Conservation (phyloP, 805 yeast species). For the Ogataea neopini region DNA sequence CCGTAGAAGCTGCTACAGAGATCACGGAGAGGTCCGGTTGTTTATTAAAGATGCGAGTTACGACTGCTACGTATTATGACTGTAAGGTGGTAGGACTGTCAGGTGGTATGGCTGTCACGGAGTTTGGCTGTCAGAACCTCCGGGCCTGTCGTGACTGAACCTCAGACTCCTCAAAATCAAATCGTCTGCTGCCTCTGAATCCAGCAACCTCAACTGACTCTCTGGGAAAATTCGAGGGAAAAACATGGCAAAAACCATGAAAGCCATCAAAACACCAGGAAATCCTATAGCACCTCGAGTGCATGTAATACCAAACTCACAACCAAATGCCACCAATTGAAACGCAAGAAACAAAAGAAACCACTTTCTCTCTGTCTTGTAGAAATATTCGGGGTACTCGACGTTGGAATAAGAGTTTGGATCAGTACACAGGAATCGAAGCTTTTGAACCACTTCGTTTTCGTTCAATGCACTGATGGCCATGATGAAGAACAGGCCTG, state of each 20-base stretch:
- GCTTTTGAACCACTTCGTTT: slow-evolving; percentile 62
- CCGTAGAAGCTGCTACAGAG: too few relatives aligned
- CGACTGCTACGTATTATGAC: too few relatives aligned
- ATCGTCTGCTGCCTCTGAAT: slow-evolving; percentile 42
- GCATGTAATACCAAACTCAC: slow-evolving; percentile 82
- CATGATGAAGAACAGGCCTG: slow-evolving; percentile 94
- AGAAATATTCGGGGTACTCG: slow-evolving; percentile 24
- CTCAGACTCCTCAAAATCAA: slow-evolving; percentile 33
- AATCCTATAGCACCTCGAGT: slow-evolving; percentile 93
- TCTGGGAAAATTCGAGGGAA: slow-evolving; percentile 64
- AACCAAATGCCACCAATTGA: slow-evolving; percentile 67
- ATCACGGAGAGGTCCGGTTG: too few relatives aligned
- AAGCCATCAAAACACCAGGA: slow-evolving; percentile 79
- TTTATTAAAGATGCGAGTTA: too few relatives aligned
- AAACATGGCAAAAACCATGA: slow-evolving; percentile 60
- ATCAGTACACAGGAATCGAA: slow-evolving; percentile 66
- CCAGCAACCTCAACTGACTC: slow-evolving; percentile 63
- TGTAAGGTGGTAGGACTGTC: too few relatives aligned
- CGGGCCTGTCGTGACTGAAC: too few relatives aligned
- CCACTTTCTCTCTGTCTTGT: slow-evolving; percentile 43
- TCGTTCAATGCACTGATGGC: slow-evolving; percentile 76
- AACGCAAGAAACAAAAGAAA: slow-evolving; percentile 56
- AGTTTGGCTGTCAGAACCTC: too few relatives aligned
- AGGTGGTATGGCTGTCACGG: too few relatives aligned
- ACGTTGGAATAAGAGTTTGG: slow-evolving; percentile 32